Evolutionary conservation across 352 stramenopile genomes (phyloP), one percentile per base, ranked within the genome.

Genomic region (Saprolegnia diclina): DNA sequence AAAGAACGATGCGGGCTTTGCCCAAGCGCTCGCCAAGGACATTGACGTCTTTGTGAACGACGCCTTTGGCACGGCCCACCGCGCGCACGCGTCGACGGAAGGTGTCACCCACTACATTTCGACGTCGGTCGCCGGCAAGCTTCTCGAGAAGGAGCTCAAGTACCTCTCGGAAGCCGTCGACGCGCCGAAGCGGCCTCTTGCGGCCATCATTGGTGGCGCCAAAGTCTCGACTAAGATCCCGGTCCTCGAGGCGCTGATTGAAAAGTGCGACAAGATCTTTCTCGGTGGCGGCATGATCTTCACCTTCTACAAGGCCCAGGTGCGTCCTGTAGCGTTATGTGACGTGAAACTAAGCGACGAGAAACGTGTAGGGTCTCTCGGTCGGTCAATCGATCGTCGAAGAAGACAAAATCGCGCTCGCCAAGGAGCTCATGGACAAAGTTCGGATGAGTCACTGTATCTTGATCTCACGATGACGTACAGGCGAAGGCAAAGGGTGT

Each of bases 1-100:
- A 61, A 97, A 98, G 85, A 99, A 99, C 81, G 93, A 98, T 59
- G 56, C 86, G 24, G 87, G 78, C 59, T 98, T 99, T 70, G 93
- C 96, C 67, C 87, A 97, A 79, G 88, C 98, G 77, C 85, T 99
- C 66, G 92, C 95, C 19, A 85, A 92, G 74, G 80, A 80, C 50
- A 95, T 95, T 65, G 92, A 98, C 65, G 74, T 98, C 56, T 99
- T 92, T 78, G 96, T 99, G 45, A 99, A 99, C 77, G 97, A 99
- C 78, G 97, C 97, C 10, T 99, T 99, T 76, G 97, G 97, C 64
- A 98, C 96, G 38, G 97, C 96, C 52, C 97, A 99, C 79, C 94
- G 97, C 71, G 97, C 97, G 38, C 97, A 99, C 72, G 94, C 93
- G 19, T 99, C 95, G n/a, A 99, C 95, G 0, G 96, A 97, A 72